Evolutionary conservation across 2,329 filamentous ascomycete genomes (phyloP).

Genomic region (Colletotrichum euphorbiae): DNA sequence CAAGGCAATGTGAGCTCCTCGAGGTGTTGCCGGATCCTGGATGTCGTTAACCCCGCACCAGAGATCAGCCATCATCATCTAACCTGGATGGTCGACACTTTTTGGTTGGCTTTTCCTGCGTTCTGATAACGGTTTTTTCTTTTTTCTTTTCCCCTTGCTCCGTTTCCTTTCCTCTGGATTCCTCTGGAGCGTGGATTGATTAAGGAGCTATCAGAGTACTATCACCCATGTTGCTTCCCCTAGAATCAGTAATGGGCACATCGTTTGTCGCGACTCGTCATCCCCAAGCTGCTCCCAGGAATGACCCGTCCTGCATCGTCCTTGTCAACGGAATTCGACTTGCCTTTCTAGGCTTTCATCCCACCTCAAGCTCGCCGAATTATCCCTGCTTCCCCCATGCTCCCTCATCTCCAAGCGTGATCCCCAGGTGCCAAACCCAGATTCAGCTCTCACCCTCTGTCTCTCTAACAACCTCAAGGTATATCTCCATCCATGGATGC

Average conservation of each 20-base stretch:
- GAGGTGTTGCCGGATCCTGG: neutral
- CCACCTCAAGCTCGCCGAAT: neutral
- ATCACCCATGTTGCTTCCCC: no score
- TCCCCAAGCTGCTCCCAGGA: no score
- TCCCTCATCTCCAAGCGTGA: neutral
- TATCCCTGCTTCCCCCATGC: slow-evolving; percentile 9
- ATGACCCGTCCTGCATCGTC: neutral
- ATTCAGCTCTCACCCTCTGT: neutral
- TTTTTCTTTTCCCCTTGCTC: no score
- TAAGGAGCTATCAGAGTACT: no score
- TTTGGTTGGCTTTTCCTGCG: neutral
- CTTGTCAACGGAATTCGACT: slow-evolving; percentile 12
- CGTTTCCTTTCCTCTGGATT: no score
- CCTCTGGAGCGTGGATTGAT: no score
- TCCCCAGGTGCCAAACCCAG: neutral
- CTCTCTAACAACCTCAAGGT: neutral
- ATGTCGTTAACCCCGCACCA: slow-evolving; percentile 25
- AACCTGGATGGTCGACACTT: neutral
- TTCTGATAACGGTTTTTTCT: no score
- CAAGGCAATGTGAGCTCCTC: neutral
- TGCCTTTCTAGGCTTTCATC: slow-evolving; percentile 14
- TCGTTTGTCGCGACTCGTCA: no score
- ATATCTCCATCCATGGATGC: neutral
- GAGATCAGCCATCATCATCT: slow-evolving; percentile 21
- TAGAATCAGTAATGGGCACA: no score